Percentiles rank a stretch among this genome's conserved stretches.
phyloP scores from a whole-genome alignment of 192 early-diverging fungal genomes.

The Coemansia sp. region DNA sequence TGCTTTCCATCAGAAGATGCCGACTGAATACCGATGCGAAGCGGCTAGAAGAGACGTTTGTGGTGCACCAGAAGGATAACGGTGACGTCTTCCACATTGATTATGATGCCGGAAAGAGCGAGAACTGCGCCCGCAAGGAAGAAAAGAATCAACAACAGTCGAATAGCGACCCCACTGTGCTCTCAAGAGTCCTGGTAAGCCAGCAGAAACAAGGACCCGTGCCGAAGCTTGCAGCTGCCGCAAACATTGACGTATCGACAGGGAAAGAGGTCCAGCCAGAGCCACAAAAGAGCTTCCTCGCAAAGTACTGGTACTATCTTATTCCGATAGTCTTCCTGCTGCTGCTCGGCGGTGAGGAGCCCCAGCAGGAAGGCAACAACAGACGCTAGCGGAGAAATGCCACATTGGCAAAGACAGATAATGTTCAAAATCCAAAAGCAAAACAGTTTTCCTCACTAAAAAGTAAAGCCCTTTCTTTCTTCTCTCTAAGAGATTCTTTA shows the following conservation, averaged over 20 bases:
- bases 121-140: slow-evolving; percentile 20
- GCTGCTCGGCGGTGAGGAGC: slow-evolving; percentile 46
- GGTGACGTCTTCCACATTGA: slow-evolving; percentile 38
- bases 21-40: slow-evolving; percentile 19
- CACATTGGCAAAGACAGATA: too few relatives aligned
- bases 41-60: slow-evolving; percentile 41
- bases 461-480: not conserved
- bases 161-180: slow-evolving; percentile 1
- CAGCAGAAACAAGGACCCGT: slow-evolving; percentile 22
- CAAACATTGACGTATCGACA: slow-evolving; percentile 30
- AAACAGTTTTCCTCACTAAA: not conserved
- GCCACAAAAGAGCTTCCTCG: slow-evolving; percentile 56
- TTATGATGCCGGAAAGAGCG: slow-evolving; percentile 33
- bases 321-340: slow-evolving; percentile 55
- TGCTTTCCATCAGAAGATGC: slow-evolving; percentile 24
- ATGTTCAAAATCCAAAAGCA: not conserved
- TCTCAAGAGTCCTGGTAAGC: slow-evolving; percentile 26
- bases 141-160: not conserved
- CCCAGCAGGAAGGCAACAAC: slow-evolving; percentile 44
- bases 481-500: not conserved
- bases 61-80: slow-evolving; percentile 22
- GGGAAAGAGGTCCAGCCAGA: slow-evolving; percentile 52
- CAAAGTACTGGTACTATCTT: slow-evolving; percentile 63
- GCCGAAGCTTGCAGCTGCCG: slow-evolving; percentile 34
- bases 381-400: slow-evolving; percentile 10